phyloP scores from a whole-genome alignment of 495 filamentous ascomycete species.

The Platismatia glauca region DNA sequence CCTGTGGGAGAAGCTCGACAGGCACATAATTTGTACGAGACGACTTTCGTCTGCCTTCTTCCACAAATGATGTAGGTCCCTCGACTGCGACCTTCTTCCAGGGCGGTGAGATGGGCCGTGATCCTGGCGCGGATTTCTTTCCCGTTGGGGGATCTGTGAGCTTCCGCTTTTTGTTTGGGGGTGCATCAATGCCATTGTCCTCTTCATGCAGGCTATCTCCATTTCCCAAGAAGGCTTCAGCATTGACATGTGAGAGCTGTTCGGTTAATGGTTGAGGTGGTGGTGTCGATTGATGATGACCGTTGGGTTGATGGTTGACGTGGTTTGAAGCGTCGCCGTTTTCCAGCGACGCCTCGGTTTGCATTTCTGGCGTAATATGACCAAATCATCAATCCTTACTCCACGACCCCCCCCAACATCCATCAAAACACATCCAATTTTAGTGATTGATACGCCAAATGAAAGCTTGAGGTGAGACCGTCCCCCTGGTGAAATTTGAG shows the following conservation, averaged over 20 bases:
- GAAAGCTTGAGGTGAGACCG: conserved; percentile 45
- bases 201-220: conserved; percentile 8
- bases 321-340: conserved; percentile 41
- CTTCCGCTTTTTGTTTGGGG: conserved; percentile 67
- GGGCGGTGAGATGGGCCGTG: conserved; percentile 63
- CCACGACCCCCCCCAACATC: conserved; percentile 55
- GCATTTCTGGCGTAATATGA: conserved; percentile 48
- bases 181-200: conserved; percentile 32
- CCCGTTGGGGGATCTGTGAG: conserved; percentile 43
- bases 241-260: not conserved
- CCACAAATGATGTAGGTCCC: conserved; percentile 75
- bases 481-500: conserved; percentile 50
- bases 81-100: conserved; percentile 87
- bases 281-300: conserved; percentile 27
- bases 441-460: conserved; percentile 55
- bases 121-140: conserved; percentile 33
- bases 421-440: conserved; percentile 54
- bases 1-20: conserved; percentile 56
- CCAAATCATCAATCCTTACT: conserved; percentile 38
- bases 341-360: conserved; percentile 41
- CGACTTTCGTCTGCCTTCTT: conserved; percentile 78
- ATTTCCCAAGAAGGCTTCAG: conserved; percentile 7
- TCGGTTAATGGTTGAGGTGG: conserved; percentile 25
- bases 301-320: conserved; percentile 34
- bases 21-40: conserved; percentile 70